phyloP scores from a whole-genome alignment of 306 rosid species.

The Mucuna pruriens region DNA sequence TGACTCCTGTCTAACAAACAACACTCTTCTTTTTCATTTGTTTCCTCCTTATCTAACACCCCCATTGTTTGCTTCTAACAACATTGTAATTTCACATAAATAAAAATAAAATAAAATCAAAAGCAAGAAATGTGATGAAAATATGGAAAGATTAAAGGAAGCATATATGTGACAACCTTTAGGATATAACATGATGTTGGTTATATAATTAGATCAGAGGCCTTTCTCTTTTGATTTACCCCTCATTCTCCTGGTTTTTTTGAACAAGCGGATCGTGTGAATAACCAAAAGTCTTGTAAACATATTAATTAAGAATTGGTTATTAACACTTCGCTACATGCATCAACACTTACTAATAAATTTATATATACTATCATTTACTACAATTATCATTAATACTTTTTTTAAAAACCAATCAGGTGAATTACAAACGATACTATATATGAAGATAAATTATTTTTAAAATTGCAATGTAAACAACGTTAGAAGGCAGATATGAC shows the following conservation, averaged over 20 bases:
- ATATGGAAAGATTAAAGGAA: constrained; percentile 13
- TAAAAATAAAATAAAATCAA: not conserved
- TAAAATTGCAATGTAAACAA: not conserved
- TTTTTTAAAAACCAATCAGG: not conserved
- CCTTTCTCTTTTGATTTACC: not conserved
- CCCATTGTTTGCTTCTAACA: constrained; percentile 21
- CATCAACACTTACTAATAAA: no score
- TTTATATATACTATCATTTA: not conserved
- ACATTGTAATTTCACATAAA: constrained; percentile 17
- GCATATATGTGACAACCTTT: not conserved
- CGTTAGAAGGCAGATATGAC: no score
- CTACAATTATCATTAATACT: not conserved
- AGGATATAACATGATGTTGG: constrained; percentile 7
- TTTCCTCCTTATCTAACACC: not conserved
- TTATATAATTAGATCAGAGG: not conserved
- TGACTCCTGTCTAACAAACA: not conserved
- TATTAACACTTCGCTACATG: not conserved
- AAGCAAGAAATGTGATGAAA: not conserved
- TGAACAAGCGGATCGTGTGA: not conserved
- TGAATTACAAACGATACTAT: not conserved
- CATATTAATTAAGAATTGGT: not conserved
- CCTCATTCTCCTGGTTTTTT: not conserved
- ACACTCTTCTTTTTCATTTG: not conserved
- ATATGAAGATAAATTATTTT: no score
- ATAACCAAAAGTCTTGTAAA: not conserved